Evolutionary conservation across 2,329 filamentous ascomycete genomes (phyloP), one percentile per base, ranked within the genome.

Genomic region (Alternaria sp.): DNA sequence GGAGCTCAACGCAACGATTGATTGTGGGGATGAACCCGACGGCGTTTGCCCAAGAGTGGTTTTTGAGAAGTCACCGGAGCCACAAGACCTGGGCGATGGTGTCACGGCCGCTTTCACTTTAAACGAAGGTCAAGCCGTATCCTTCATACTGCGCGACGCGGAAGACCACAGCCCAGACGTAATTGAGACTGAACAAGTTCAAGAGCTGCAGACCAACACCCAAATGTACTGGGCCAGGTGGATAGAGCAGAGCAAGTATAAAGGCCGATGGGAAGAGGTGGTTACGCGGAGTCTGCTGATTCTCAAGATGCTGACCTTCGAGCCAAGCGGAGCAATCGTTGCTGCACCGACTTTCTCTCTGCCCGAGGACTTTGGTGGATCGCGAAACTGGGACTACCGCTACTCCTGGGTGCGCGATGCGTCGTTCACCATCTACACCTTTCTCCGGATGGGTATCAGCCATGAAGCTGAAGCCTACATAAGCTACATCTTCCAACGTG

Each of bases 401-500:
- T 94, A 88, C 78, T 91, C 86, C 10, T 94, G 91, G 91, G 88
- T 93, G 36, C 86, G 91, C 21, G 91, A 94, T 79, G 88, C 89
- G 0, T 92, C 89, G 67, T 93, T 93, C 78, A 92, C 90, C 1
- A 88, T 93, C 68, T 93, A 93, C 65, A 84, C 93, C 65, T 85
- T 94, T 28, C 85, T 94, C 2, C 88, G 91, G 13, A 87, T 93
- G 75, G 91, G 91, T 6, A 93, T 93, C 79, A 89, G 84, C 26
- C 86, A 89, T 19, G 91, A 94, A 77, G 91, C 91, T 4, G 90
- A 93, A 75, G 88, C 90, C 1, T 94, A 93, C 77, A 93, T 93
- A 85, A 85, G 86, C 57, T 94, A 93, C 75, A 93, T 94, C 67
- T 91, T 87, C 79, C 87, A 91, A 67, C 86, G 90, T 10, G 88